Evolutionary conservation across 345 rosid species (phyloP).

Genomic region (Ailanthus altissimus): DNA sequence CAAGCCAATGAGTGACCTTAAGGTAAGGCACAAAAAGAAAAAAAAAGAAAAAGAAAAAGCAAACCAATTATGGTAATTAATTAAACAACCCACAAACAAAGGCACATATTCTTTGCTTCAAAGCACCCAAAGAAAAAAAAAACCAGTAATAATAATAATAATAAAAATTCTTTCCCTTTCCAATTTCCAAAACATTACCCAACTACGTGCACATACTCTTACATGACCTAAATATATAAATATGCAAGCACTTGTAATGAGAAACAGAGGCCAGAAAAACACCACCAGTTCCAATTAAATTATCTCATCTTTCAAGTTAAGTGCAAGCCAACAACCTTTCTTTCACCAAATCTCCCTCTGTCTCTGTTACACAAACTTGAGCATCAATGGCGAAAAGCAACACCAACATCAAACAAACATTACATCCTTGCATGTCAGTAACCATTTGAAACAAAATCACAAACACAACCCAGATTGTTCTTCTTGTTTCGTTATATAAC

Average conservation of each 20-base stretch:
- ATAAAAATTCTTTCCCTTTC: slow-evolving; percentile 7
- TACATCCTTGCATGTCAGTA: slow-evolving; percentile 41
- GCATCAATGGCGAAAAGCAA: slow-evolving; percentile 54
- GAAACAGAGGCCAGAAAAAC: not conserved
- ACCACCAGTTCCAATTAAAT: not conserved
- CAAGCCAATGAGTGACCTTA: not conserved
- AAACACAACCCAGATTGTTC: not conserved
- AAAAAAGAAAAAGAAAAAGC: not conserved
- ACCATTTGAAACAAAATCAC: slow-evolving; percentile 18
- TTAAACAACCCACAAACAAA: not conserved
- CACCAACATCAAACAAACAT: slow-evolving; percentile 15
- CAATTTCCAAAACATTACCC: not conserved
- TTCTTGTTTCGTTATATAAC: not conserved
- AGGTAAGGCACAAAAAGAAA: not conserved
- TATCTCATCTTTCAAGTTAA: slow-evolving; percentile 17
- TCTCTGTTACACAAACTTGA: slow-evolving; percentile 1
- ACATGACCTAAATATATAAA: slow-evolving; percentile 11
- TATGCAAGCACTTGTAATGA: not conserved
- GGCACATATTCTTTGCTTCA: slow-evolving; percentile 48
- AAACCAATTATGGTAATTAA: not conserved
- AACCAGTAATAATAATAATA: too few species aligned
- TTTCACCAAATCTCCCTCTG: slow-evolving; percentile 20
- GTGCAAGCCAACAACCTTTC: slow-evolving; percentile 42
- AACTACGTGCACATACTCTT: not conserved
- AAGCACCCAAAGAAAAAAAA: slow-evolving; percentile 30